A percentile compares a stretch with the other conserved stretches of the same genome.
phyloP scores from a whole-genome alignment of 129 eudicot species.

The Ambrosia artemisiifolia region DNA sequence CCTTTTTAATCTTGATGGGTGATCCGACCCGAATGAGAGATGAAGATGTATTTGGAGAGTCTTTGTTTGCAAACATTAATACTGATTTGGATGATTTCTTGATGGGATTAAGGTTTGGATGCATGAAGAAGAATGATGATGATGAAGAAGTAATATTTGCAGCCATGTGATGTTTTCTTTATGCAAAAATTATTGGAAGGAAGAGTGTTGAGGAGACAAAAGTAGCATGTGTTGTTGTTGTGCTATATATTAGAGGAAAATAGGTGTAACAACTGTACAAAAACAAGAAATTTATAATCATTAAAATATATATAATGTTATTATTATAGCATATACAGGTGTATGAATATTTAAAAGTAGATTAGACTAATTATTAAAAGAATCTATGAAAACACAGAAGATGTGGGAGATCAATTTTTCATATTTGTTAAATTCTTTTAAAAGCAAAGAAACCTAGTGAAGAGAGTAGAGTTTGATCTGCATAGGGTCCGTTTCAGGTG shows the following conservation, averaged over 20 bases:
- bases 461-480: no score
- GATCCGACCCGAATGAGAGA: slow-evolving; percentile 46
- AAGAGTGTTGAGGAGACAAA: slow-evolving; percentile 17
- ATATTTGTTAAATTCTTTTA: no score
- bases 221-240: slow-evolving; percentile 18
- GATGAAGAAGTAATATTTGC: slow-evolving; percentile 30
- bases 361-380: no score
- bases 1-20: slow-evolving; percentile 43
- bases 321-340: no score
- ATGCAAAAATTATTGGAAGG: slow-evolving; percentile 4
- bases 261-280: background rate
- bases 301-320: no score
- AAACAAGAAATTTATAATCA: no score
- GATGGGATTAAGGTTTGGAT: slow-evolving; percentile 24
- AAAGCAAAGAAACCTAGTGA: no score
- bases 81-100: slow-evolving; percentile 29
- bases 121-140: slow-evolving; percentile 20
- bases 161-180: slow-evolving; percentile 17
- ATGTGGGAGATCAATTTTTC: no score
- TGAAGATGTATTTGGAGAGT: slow-evolving; percentile 26
- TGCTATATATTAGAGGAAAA: slow-evolving; percentile 1
- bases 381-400: no score
- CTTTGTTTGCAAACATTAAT: slow-evolving; percentile 35
- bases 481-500: no score
- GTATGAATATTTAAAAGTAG: no score